phyloP scores from a whole-genome alignment of 768 basidiomycete genomes.

The Mycena rebaudengoi region DNA sequence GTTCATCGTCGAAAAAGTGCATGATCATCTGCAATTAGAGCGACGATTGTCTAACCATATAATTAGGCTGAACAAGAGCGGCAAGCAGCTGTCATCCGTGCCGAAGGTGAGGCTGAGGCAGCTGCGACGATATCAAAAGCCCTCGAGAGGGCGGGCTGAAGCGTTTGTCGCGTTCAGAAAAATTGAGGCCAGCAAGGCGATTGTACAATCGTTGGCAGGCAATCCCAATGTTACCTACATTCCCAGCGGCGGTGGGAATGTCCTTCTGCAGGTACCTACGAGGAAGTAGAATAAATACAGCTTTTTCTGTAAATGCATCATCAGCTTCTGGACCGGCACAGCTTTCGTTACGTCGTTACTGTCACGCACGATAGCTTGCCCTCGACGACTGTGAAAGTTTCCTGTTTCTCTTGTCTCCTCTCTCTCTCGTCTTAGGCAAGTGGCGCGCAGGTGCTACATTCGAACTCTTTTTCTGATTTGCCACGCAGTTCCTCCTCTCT shows the following conservation, averaged over 20 bases:
- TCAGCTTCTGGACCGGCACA: neutral
- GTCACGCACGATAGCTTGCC: neutral
- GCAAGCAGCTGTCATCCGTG: conserved; percentile 96
- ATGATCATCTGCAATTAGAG: neutral
- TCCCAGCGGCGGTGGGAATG: conserved; percentile 80
- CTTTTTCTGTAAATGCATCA: neutral
- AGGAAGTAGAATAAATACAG: conserved; percentile 55
- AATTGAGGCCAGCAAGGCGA: conserved; percentile 98
- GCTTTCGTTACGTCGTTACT: neutral
- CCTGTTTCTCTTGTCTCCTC: conserved; percentile 56
- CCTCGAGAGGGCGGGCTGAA: conserved; percentile 92
- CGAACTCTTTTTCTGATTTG: conserved; percentile 42
- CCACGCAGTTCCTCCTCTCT: conserved; percentile 46
- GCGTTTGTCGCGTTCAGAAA: conserved; percentile 94
- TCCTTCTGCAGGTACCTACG: conserved; percentile 84
- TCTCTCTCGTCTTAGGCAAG: conserved; percentile 43
- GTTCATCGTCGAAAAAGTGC: conserved; percentile 97
- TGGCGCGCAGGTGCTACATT: no score
- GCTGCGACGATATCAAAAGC: conserved; percentile 92
- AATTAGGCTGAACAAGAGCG: conserved; percentile 96
- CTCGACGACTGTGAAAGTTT: conserved; percentile 34
- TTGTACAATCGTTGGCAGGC: conserved; percentile 81
- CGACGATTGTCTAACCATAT: conserved; percentile 21
- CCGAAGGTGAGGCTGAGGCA: conserved; percentile 98
- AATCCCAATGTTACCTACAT: conserved; percentile 92